Conservation (phyloP, 441 rosid genomes). For the Pelargonium citronellum region DNA sequence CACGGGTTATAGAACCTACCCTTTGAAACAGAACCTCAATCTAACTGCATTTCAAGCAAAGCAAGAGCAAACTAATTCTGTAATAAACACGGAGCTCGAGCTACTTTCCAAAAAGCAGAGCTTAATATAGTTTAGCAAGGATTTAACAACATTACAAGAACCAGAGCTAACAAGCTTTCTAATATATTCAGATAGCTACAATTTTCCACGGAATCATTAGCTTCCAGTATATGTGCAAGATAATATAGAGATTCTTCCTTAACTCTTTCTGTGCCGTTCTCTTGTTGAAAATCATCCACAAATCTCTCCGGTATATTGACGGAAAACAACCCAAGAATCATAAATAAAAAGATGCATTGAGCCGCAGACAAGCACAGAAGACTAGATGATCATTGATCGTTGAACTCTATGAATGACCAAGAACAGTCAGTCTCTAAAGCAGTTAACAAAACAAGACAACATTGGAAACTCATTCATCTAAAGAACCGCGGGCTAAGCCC, state of each 20-base stretch:
- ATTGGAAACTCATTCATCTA: neutral
- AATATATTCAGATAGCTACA: neutral
- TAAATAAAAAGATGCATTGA: no score
- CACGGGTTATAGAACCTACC: no score
- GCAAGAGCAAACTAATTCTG: neutral
- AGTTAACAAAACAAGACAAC: neutral
- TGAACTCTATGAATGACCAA: neutral
- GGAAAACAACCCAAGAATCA: no score
- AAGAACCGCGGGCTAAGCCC: no score
- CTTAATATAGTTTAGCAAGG: neutral
- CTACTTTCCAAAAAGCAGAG: neutral
- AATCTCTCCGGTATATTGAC: no score
- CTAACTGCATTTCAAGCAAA: no score
- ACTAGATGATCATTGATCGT: neutral
- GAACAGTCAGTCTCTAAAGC: neutral
- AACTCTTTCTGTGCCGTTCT: no score
- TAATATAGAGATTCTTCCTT: no score
- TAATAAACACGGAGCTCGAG: neutral
- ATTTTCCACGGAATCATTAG: neutral
- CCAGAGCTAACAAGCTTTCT: neutral
- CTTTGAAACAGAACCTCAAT: no score
- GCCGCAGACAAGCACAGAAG: no score
- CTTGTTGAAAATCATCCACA: no score
- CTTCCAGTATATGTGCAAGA: no score
- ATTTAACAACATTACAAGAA: neutral